Base-by-base conservation (phyloP, 169 alveolate genomes). In the Plasmodium coatneyi region DNA sequence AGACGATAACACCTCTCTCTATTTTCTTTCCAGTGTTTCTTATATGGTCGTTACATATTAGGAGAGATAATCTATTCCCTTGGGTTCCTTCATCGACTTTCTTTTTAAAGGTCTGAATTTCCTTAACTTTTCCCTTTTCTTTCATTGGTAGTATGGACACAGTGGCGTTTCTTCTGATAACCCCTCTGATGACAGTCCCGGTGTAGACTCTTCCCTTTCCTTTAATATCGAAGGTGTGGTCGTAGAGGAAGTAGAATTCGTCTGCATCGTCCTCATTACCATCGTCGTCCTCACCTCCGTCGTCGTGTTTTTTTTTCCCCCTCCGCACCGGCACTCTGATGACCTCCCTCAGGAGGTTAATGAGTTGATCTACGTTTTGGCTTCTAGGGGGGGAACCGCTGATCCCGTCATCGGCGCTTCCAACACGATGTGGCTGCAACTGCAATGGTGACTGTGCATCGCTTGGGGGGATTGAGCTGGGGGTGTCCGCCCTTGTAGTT, bases 171-270 rank as follows among this genome's bases (percentile, higher is more conserved):
- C 10, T 84, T 72, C n/a, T 93, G 49, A 83, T 93, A 5, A 12
- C 74, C 6, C 99, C 99, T 49, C 94, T 92, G 43, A 97, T 95
- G 3, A 97, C 97, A 2, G 99, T 97, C 2, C 99, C 99, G 32
- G 99, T 98, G 56, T 97, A 94, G 1, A 97, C 98, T 5, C 98
- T 97, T 39, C 99, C 99, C 87, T 97, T 95, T 10, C 98, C 98
- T 94, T 96, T 98, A 4, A 97, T 95, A 36, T 97, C 96, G 84
- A 98, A 98, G 32, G 98, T 96, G 95, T 98, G 99, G 86, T 98
- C 99, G 39, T 97, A 95, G 76, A 96, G 92, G 84, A 97, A 97
- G 28, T 96, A 93, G 74, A 97, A 96, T 2, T 96, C 96, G 52
- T 96, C 60, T 1, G 1, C 22, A 2, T 0, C 60, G 16, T 14